Evolutionary conservation across 1,139 yeast genomes (phyloP), one percentile per base, ranked within the genome.

Genomic region (Geotrichum phurueaensis): DNA sequence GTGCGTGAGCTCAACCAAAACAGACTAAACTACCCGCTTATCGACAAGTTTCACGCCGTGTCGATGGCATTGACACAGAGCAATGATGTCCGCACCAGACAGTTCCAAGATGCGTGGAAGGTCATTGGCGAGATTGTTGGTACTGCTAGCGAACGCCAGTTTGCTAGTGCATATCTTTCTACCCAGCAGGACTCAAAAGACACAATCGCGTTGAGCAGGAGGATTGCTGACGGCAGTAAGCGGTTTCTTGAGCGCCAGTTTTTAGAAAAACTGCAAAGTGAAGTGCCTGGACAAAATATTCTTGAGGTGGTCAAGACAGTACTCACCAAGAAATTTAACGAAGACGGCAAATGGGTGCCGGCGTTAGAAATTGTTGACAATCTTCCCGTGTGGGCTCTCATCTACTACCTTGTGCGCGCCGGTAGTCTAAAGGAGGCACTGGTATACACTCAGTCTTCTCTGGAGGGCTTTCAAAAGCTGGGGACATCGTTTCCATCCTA

Each of bases 341-440:
- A 69, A 58, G 76, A 77, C 60, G 81, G 80, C 15, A 73, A 76
- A 43, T 84, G 86, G 85, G 78, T 77, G 56, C 75, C 78, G 9
- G 80, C 81, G 62, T 67, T 86, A 57, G 81, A 85, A 48, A 76
- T 84, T 62, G 85, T 90, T 29, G 92, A 94, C 73, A 92, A 92
- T 13, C 78, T 83, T 0, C 98, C 98, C 3, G 82, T 94, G 23
- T 94, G 99, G 99, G 96, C 97, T 0, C 76, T 91, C 57, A 76
- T 94, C 4, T 95, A 87, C 71, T 92, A 89, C 73, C 78, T 94
- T 66, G 73, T 94, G 60, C 84, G 99, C 69, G 85, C 94, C 6
- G 99, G 99, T 1, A 82, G 87, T 66, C 77, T 83, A 64, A 76
- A 82, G 51, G 99, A 92, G 65, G 97, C 96, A 0, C 77, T 87